Base-by-base conservation (phyloP, 2,329 filamentous ascomycete genomes). In the Grosmannia clavigera region DNA sequence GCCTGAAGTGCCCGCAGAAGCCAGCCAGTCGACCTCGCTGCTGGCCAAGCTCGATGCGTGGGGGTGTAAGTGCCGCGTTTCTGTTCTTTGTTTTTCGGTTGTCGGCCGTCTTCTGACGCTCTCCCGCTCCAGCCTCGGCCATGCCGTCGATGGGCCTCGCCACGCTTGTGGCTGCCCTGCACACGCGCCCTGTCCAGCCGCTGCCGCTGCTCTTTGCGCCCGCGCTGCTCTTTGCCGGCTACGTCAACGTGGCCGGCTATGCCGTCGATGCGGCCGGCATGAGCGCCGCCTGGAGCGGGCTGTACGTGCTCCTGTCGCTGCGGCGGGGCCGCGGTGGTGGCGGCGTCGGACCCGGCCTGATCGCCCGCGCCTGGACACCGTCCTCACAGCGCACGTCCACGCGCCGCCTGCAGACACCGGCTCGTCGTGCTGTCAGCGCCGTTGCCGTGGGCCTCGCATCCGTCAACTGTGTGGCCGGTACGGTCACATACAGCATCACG, bases 211-310 rank as follows among this genome's bases (percentile, higher is more conserved):
- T 75, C 57, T 75, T 81, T 67, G 71, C 78, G 64, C 76, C 78
- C 67, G 73, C 79, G 31, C 76, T 83, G 38, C 70, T 82, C 60
- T 81, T 83, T 70, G 74, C 76, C 59, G 78, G 76, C 68, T 84
- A 84, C 71, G 76, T 82, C 66, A 82, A 82, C 69, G 75, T 84
- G 7, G 79, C 81, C 25, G 81, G 81, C 61, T 82, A 79, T 72
- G 77, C 76, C 62, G 81, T 78, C 58, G 81, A 81, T 67, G 76
- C 75, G 60, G 81, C 81, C 2, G 81, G 80, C 57, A 71, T 83
- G 60, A 75, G 78, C 0, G 78, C 78, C 58, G 80, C 81, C 19
- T 80, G 79, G 72, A 81, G 78, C 53, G 81, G 81, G 35, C 73
- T 83, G 19, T 84, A 84, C 68, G 76, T 78, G 4, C 70, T 84